Percentiles rank a stretch among this genome's conserved stretches.
phyloP scores from a whole-genome alignment of 352 stramenopile genomes.

The Globisporangium barbulae region DNA sequence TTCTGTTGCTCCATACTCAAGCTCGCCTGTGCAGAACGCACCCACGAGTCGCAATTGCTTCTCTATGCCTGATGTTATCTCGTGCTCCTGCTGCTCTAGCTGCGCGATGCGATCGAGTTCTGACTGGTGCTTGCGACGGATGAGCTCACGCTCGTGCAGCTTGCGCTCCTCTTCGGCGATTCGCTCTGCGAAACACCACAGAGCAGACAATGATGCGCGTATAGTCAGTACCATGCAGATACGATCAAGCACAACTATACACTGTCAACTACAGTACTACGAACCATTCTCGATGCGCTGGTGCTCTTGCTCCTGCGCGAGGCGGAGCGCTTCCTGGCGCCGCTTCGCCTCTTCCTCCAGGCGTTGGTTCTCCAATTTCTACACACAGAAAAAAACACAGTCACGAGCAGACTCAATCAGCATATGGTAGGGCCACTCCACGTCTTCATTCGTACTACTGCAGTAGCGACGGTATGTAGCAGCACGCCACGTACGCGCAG shows the following conservation, averaged over 20 bases:
- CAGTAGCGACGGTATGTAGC: not conserved
- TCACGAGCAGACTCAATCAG: not conserved
- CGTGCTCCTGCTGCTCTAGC: slow-evolving; percentile 36
- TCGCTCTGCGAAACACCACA: slow-evolving; percentile 24
- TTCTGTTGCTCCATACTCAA: slow-evolving; percentile 17
- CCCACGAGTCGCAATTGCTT: slow-evolving; percentile 42
- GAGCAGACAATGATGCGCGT: not conserved
- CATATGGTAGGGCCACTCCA: not conserved
- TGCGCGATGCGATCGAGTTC: slow-evolving; percentile 40
- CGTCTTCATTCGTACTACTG: no score
- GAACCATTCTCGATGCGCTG: slow-evolving; percentile 49
- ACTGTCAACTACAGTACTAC: not conserved
- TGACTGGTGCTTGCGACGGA: slow-evolving; percentile 17
- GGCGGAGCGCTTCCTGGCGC: slow-evolving; percentile 39
- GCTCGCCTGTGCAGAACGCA: slow-evolving; percentile 42
- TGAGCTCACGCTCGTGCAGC: slow-evolving; percentile 31
- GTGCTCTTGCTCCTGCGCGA: slow-evolving; percentile 39
- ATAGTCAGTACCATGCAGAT: not conserved
- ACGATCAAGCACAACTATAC: not conserved
- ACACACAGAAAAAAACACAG: slow-evolving; percentile 9
- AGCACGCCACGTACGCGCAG: slow-evolving; percentile 25
- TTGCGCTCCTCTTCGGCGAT: slow-evolving; percentile 32
- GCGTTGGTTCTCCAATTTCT: slow-evolving; percentile 76
- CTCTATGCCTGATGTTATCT: slow-evolving; percentile 35
- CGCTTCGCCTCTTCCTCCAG: slow-evolving; percentile 51